These are phyloP conservation scores for Mentha longifolia DNA, from an alignment of 257 asterid species.

Conservation along the genomic window DNA sequence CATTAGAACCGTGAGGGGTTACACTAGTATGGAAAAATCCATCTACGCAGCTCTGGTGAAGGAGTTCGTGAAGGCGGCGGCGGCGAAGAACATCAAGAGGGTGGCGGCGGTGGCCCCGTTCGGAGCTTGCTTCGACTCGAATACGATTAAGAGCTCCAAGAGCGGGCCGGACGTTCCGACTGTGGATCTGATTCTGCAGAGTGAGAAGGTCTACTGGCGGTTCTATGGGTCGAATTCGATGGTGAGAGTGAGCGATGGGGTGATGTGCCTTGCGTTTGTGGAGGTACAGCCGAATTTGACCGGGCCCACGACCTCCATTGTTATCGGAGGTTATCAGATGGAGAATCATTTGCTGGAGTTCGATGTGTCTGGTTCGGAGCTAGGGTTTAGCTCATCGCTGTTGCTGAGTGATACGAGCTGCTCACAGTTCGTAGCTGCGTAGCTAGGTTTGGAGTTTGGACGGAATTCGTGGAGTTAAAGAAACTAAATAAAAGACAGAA, in stretches of 20 bases:
- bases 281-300: slow-evolving; percentile 34
- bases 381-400: slow-evolving; percentile 51
- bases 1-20: slow-evolving; percentile 55
- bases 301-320: slow-evolving; percentile 46
- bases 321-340: slow-evolving; percentile 58
- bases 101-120: slow-evolving; percentile 56
- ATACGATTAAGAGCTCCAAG: slow-evolving; percentile 26
- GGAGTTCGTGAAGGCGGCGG: slow-evolving; percentile 48
- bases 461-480: background rate
- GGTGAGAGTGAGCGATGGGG: slow-evolving; percentile 39
- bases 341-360: slow-evolving; percentile 57
- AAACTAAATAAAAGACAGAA: too few species aligned
- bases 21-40: slow-evolving; percentile 43
- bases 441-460: slow-evolving; percentile 18
- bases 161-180: slow-evolving; percentile 48
- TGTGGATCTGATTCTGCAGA: slow-evolving; percentile 44
- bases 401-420: slow-evolving; percentile 44
- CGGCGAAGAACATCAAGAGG: slow-evolving; percentile 34
- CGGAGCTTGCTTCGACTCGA: slow-evolving; percentile 51
- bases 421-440: slow-evolving; percentile 41
- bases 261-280: slow-evolving; percentile 55
- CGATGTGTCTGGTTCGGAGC: slow-evolving; percentile 43
- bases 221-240: slow-evolving; percentile 52
- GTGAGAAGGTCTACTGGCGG: slow-evolving; percentile 43
- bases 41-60: slow-evolving; percentile 42